A percentile compares a stretch with the other conserved stretches of the same genome.
Conservation (phyloP, 1,284 basidiomycete genomes). For the Moesziomyces sp. region DNA sequence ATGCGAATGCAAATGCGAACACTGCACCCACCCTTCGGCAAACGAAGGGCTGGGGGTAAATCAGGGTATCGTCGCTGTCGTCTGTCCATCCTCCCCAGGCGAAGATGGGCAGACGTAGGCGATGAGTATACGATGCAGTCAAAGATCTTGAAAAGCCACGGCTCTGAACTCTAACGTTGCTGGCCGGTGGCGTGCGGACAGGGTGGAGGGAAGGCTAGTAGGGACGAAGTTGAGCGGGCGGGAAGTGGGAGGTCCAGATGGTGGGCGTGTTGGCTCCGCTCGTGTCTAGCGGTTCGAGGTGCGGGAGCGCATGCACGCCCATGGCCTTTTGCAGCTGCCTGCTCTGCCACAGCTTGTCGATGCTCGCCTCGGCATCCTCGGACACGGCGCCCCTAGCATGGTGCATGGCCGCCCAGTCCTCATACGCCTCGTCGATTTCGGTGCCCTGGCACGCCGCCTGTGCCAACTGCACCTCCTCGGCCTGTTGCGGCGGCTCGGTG, state of each 20-base stretch:
- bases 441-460: constrained; percentile 2
- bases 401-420: constrained; percentile 49
- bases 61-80: constrained; percentile 24
- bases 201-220: constrained; percentile 8
- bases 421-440: constrained; percentile 35
- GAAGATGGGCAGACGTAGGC: neutral
- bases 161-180: neutral
- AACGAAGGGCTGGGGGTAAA: neutral
- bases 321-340: constrained; percentile 22
- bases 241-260: constrained; percentile 41
- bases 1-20: constrained; percentile 20
- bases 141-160: neutral
- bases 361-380: constrained; percentile 39
- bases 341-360: constrained; percentile 26
- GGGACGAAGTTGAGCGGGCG: constrained; percentile 45
- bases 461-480: neutral
- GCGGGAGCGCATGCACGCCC: constrained; percentile 14
- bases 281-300: constrained; percentile 18
- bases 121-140: constrained; percentile 35
- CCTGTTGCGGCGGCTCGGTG: neutral
- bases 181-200: neutral
- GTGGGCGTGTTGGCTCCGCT: constrained; percentile 39
- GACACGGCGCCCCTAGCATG: constrained; percentile 33
- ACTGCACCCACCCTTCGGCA: constrained; percentile 7
- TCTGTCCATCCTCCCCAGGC: neutral